Evolutionary conservation across 2,329 filamentous ascomycete genomes (phyloP).

Genomic region (Colletotrichum tropicicola): DNA sequence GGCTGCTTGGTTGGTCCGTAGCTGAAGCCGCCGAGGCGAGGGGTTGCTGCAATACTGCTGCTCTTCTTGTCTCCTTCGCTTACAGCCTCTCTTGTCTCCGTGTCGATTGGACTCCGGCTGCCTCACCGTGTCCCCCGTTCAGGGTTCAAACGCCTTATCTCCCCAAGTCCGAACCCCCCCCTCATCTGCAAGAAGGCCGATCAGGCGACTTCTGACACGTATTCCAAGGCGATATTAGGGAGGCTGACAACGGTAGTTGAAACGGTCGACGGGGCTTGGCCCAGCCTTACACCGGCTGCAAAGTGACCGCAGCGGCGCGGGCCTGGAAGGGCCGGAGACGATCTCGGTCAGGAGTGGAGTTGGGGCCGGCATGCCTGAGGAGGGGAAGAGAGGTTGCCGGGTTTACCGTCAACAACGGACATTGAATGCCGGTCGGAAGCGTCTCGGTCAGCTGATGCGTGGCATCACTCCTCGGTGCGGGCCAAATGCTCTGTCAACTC

Average conservation of each 20-base stretch:
- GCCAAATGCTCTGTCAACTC: not conserved
- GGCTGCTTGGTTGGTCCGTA: not conserved
- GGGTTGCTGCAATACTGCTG: not conserved
- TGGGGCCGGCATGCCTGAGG: not conserved
- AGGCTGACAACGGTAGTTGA: conserved; percentile 8
- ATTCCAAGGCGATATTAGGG: not conserved
- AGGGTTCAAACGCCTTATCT: not conserved
- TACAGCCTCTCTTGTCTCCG: conserved; percentile 1
- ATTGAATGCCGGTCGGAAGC: not conserved
- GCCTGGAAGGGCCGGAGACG: not conserved
- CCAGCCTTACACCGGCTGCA: conserved; percentile 19
- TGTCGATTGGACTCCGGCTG: too few species aligned
- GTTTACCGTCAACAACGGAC: not conserved
- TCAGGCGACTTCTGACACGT: conserved; percentile 7
- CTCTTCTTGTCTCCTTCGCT: conserved; percentile 16
- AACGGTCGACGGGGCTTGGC: not conserved
- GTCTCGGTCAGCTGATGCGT: not conserved
- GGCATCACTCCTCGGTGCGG: not conserved
- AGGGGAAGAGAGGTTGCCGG: not conserved
- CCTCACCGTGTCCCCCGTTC: not conserved
- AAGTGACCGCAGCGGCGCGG: not conserved
- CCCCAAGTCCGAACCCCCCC: not conserved
- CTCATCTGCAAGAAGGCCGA: conserved; percentile 2
- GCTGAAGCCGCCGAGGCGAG: not conserved
- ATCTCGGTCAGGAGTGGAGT: conserved; percentile 4